These are phyloP conservation scores for Leccinum imitatum DNA, from an alignment of 768 basidiomycete species.

Conservation along the genomic window DNA sequence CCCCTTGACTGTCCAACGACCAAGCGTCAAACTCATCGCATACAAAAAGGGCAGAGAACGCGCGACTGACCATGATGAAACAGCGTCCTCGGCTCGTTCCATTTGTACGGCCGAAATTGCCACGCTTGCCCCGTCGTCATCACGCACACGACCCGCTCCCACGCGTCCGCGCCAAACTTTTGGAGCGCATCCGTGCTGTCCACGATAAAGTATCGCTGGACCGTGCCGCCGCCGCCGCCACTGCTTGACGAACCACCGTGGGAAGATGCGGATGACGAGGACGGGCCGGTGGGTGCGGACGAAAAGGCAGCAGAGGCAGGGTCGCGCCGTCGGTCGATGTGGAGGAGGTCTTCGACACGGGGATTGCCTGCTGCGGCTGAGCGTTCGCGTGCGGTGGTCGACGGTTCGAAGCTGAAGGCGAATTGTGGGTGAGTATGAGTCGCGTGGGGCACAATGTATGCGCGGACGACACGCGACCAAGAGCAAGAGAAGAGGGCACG, in stretches of 20 bases:
- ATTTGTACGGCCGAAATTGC: slow-evolving; percentile 98
- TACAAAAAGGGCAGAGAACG: neutral
- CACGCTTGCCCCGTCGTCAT: slow-evolving; percentile 98
- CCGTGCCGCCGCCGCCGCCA: slow-evolving; percentile 19
- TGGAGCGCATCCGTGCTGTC: slow-evolving; percentile 90
- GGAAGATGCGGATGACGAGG: slow-evolving; percentile 14
- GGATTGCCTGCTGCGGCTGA: slow-evolving; percentile 69
- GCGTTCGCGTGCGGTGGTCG: slow-evolving; percentile 70
- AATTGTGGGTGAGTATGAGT: neutral
- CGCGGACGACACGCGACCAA: neutral
- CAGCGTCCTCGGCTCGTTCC: slow-evolving; percentile 87
- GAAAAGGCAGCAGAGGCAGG: slow-evolving; percentile 23
- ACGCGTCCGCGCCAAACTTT: slow-evolving; percentile 91
- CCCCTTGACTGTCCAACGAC: slow-evolving; percentile 74
- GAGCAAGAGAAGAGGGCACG: neutral
- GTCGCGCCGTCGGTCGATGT: slow-evolving; percentile 85
- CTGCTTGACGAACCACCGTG: slow-evolving; percentile 17
- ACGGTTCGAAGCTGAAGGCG: slow-evolving; percentile 61
- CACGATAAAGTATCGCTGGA: slow-evolving; percentile 79
- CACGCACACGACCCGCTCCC: slow-evolving; percentile 97
- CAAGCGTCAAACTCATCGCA: neutral
- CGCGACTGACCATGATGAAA: slow-evolving; percentile 82
- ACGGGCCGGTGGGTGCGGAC: slow-evolving; percentile 8
- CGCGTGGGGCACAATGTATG: neutral
- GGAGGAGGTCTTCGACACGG: slow-evolving; percentile 77